Evolutionary conservation across 345 rosid genomes (phyloP).

Genomic region (Populus deltoides): DNA sequence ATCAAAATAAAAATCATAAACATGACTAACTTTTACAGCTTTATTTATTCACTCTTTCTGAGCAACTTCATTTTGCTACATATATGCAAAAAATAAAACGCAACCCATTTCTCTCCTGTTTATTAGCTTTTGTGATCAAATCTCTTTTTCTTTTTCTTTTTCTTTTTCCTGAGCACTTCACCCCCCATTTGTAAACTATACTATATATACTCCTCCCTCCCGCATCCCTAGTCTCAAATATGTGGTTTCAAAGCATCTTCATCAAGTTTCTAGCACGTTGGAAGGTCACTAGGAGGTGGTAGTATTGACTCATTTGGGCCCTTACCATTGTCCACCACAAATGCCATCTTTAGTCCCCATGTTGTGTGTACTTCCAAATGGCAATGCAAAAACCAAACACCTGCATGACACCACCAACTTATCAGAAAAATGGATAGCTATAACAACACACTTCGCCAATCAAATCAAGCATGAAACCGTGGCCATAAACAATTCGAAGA

Average conservation of each 20-base stretch:
- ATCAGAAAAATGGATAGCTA: neutral
- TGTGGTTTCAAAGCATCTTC: neutral
- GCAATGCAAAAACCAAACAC: constrained; percentile 45
- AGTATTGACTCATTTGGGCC: constrained; percentile 32
- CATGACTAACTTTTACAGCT: neutral
- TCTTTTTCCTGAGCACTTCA: neutral
- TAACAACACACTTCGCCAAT: neutral
- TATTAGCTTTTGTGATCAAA: neutral
- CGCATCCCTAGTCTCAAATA: neutral
- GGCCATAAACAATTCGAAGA: neutral
- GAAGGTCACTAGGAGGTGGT: constrained; percentile 43
- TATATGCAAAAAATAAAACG: neutral
- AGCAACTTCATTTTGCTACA: neutral
- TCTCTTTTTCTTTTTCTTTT: neutral
- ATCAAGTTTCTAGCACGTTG: constrained; percentile 15
- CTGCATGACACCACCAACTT: constrained; percentile 2
- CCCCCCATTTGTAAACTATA: neutral
- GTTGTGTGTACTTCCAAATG: constrained; percentile 44
- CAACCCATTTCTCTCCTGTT: neutral
- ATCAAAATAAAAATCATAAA: neutral
- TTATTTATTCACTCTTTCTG: neutral
- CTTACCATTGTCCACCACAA: constrained; percentile 40
- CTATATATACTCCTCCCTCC: neutral
- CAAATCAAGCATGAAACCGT: neutral
- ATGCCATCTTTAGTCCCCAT: constrained; percentile 48